Base-by-base conservation (phyloP, 345 rosid species). In the Noccaea caerulescens region DNA sequence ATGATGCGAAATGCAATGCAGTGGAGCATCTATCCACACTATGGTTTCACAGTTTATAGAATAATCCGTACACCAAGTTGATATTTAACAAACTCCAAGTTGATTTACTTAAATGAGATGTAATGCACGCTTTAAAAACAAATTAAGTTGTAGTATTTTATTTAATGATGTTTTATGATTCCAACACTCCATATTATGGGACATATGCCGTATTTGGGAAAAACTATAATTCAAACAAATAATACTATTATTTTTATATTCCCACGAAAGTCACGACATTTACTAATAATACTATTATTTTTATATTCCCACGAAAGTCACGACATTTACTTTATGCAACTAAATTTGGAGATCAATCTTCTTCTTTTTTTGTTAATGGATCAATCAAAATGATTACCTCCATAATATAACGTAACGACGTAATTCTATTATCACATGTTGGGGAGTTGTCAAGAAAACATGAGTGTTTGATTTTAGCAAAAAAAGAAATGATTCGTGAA, bases 61-160 rank as follows among this genome's bases (percentile, higher is more conserved):
- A 75, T 68, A 55, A 46, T 37, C 75, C 70, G 79, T 68, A 69
- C 75, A 55, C 59, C 75, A 62, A 68, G 58, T 75, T 68, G 70
- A 16, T 44, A 34, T 51, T 4, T 57, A 39, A 34, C 27, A 58
- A 45, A 63, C 10, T 62, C 18, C 57, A 52, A 67, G 30, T 75
- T 75, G 73, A 44, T 42, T 58, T 65, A 58, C 3, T 49, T 49
- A 41, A 39, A 39, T 30, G 72, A 37, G 58, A 66, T 49, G 3
- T 65, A 38, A 2, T 25, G 39, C 46, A 57, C 23, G 54, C 61
- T 27, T 27, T 27, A 27, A 25, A 25, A 25, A 25, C n/a, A 25
- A 25, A 25, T 25, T 25, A 25, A 2, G 27, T 25, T 25, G 27
- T 25, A 1, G 27, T 25, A 33, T 44, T 43, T 47, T 9, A 10